These are phyloP conservation scores for Ulvella scutata DNA, from an alignment of 139 green algal genomes.

Conservation along the genomic window DNA sequence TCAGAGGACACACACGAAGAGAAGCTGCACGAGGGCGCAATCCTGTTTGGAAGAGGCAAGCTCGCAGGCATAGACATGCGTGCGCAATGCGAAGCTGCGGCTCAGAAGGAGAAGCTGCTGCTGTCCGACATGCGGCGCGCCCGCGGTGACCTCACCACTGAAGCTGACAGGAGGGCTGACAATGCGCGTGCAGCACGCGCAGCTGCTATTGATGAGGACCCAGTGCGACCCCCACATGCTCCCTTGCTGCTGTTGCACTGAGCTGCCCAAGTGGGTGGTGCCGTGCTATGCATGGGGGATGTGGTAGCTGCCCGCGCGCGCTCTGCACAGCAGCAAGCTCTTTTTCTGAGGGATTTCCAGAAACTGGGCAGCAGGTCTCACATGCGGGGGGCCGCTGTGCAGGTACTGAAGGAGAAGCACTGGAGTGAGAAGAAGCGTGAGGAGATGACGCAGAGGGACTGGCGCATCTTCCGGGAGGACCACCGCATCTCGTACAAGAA, in stretches of 20 bases:
- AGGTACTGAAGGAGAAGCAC: conserved; percentile 35
- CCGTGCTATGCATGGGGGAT: too few species aligned
- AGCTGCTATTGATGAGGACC: background rate
- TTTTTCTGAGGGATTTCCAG: too few species aligned
- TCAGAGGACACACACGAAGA: conserved; percentile 84
- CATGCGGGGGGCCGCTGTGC: too few species aligned
- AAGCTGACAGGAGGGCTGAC: conserved; percentile 6
- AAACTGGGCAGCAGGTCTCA: too few species aligned
- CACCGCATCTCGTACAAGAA: conserved; percentile 89
- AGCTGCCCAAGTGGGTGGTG: too few species aligned
- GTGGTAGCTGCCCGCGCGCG: too few species aligned
- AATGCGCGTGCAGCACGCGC: background rate
- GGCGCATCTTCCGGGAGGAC: conserved; percentile 98
- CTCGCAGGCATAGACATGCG: conserved; percentile 79
- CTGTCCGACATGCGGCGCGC: conserved; percentile 16
- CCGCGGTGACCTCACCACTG: background rate
- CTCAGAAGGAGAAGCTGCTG: conserved; percentile 39
- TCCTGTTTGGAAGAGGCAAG: conserved; percentile 89
- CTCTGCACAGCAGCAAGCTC: too few species aligned
- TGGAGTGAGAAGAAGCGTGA: conserved; percentile 82
- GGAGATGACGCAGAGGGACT: conserved; percentile 94
- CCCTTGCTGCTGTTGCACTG: too few species aligned
- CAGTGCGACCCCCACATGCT: background rate
- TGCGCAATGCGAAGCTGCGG: conserved; percentile 82
- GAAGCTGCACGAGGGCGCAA: conserved; percentile 47